phyloP scores from a whole-genome alignment of 192 early-diverging fungal genomes.

The Podila epicladia region DNA sequence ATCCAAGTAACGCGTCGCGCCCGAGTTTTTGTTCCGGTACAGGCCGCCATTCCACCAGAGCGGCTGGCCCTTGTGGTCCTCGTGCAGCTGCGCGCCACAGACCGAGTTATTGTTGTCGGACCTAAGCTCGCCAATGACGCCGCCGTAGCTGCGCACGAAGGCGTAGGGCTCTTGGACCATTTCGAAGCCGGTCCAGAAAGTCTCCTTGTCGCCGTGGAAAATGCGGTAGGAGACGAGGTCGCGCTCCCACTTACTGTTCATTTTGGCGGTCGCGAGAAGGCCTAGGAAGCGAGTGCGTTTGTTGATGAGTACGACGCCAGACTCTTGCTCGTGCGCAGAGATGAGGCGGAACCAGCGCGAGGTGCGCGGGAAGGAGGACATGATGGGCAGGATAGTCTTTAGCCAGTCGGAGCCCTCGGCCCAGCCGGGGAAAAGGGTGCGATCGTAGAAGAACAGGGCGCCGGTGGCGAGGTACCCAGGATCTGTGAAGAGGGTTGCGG shows the following conservation, averaged over 20 bases:
- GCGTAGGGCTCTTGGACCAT: conserved; percentile 64
- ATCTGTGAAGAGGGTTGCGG: conserved; percentile 62
- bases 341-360: conserved; percentile 51
- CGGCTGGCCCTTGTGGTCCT: conserved; percentile 49
- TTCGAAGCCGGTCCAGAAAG: conserved; percentile 74
- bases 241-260: conserved; percentile 64
- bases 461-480: conserved; percentile 56
- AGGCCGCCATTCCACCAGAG: conserved; percentile 65
- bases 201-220: conserved; percentile 76
- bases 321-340: conserved; percentile 69
- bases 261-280: conserved; percentile 61
- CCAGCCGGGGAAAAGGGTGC: conserved; percentile 59
- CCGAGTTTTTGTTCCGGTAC: conserved; percentile 57
- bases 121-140: conserved; percentile 58
- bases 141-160: conserved; percentile 59
- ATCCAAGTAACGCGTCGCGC: conserved; percentile 40
- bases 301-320: conserved; percentile 68
- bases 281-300: conserved; percentile 60
- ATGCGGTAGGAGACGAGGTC: conserved; percentile 57
- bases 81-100: conserved; percentile 59
- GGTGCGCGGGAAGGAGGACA: conserved; percentile 43
- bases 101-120: conserved; percentile 38
- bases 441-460: conserved; percentile 71
- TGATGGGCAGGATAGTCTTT: conserved; percentile 58
- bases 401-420: conserved; percentile 56